A percentile compares a stretch with the other conserved stretches of the same genome.
These are phyloP conservation scores for Mycena chlorophos DNA, from an alignment of 768 basidiomycete species.

Conservation along the genomic window DNA sequence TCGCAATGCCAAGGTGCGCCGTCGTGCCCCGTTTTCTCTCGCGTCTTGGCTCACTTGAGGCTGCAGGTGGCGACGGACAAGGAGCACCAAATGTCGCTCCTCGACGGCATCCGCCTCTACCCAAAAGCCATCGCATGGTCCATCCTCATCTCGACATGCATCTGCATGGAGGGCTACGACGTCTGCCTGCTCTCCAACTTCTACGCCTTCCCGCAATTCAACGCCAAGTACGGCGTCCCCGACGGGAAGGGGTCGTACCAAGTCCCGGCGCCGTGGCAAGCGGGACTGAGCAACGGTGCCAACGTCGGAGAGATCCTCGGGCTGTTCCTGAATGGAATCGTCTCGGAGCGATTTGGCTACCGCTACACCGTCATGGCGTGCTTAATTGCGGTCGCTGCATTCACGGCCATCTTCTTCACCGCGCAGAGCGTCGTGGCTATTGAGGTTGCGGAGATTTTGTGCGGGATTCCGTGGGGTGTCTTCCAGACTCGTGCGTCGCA, in stretches of 20 bases:
- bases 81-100: slow-evolving; percentile 21
- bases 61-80: slow-evolving; percentile 17
- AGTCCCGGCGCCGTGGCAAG: slow-evolving; percentile 22
- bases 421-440: slow-evolving; percentile 15
- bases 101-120: slow-evolving; percentile 19
- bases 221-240: slow-evolving; percentile 20
- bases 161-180: slow-evolving; percentile 26
- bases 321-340: slow-evolving; percentile 21
- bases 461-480: slow-evolving; percentile 22
- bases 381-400: slow-evolving; percentile 13
- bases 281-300: slow-evolving; percentile 21
- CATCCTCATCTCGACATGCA: slow-evolving; percentile 24
- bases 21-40: background rate
- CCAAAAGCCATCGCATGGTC: slow-evolving; percentile 24
- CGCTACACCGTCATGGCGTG: slow-evolving; percentile 22
- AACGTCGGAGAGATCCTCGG: slow-evolving; percentile 25
- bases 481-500: slow-evolving; percentile 20
- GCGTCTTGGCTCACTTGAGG: background rate
- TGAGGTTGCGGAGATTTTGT: slow-evolving; percentile 21
- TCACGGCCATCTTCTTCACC: slow-evolving; percentile 23
- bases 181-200: slow-evolving; percentile 22
- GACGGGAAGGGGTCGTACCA: slow-evolving; percentile 20
- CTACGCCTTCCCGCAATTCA: slow-evolving; percentile 26
- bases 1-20: slow-evolving; percentile 16
- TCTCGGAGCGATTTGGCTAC: slow-evolving; percentile 22